Evolutionary conservation across 225 moss, liverwort and hornwort species (phyloP).

Genomic region (Pleurozium schreberi): DNA sequence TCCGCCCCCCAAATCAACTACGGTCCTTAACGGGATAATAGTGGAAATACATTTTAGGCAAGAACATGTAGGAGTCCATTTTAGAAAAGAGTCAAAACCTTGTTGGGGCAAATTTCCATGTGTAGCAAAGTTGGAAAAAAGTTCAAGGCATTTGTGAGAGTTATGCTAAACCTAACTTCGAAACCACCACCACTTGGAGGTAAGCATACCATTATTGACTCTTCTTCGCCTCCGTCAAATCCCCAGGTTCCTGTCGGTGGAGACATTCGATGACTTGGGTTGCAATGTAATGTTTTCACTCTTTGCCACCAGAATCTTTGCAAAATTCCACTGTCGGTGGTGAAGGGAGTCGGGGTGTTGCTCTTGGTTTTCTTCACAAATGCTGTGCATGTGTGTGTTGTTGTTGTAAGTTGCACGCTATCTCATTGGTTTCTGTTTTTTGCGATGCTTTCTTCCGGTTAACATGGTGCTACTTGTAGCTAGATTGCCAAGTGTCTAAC

Average conservation of each 20-base stretch:
- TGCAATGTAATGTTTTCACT: neutral
- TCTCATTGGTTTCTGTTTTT: neutral
- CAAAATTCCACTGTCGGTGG: neutral
- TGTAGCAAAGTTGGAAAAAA: too few relatives aligned
- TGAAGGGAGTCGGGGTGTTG: neutral
- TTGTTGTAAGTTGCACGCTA: neutral
- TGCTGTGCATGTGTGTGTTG: neutral
- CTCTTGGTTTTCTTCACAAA: neutral
- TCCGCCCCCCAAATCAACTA: too few relatives aligned
- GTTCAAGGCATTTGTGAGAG: too few relatives aligned
- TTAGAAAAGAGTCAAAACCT: too few relatives aligned
- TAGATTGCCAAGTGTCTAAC: neutral
- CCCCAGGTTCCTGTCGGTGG: neutral
- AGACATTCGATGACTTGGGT: neutral
- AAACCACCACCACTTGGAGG: too few relatives aligned
- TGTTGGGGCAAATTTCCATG: too few relatives aligned
- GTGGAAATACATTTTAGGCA: too few relatives aligned
- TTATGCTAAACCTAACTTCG: neutral
- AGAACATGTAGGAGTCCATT: too few relatives aligned
- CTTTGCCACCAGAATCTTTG: neutral
- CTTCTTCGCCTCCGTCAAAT: too few relatives aligned
- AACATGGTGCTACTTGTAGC: too few relatives aligned
- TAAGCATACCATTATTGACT: neutral
- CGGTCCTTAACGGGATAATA: too few relatives aligned
- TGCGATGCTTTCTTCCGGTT: neutral